Percentiles rank a stretch among this genome's conserved stretches.
phyloP scores from a whole-genome alignment of 1,139 yeast genomes.

The Zygosaccharomyces pseudobailii region DNA sequence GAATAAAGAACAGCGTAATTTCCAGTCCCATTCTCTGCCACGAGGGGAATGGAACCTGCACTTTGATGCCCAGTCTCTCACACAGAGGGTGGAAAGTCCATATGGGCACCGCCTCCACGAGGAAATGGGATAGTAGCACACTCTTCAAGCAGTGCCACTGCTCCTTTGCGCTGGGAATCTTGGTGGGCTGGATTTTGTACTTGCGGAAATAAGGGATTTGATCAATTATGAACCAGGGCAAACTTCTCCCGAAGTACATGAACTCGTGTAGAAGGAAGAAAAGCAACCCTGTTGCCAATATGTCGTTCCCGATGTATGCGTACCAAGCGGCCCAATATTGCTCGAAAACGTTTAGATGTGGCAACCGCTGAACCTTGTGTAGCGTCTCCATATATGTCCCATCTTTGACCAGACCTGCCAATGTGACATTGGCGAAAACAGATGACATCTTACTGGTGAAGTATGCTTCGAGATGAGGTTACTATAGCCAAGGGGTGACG shows the following conservation, averaged over 20 bases:
- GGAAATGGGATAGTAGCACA: conserved; percentile 76
- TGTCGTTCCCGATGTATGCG: conserved; percentile 65
- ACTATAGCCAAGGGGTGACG: too few species aligned
- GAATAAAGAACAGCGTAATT: conserved; percentile 66
- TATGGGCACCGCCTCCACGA: conserved; percentile 91
- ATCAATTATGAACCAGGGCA: conserved; percentile 82
- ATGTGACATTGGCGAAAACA: conserved; percentile 32
- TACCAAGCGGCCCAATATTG: conserved; percentile 77
- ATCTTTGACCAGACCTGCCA: conserved; percentile 28
- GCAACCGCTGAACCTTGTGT: conserved; percentile 35
- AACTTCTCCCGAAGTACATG: conserved; percentile 77
- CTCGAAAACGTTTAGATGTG: conserved; percentile 47
- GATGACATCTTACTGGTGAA: conserved; percentile 22
- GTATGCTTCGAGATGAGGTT: too few species aligned
- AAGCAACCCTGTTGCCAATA: conserved; percentile 76
- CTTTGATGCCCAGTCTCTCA: conserved; percentile 65
- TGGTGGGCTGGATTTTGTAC: conserved; percentile 78
- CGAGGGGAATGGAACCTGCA: conserved; percentile 79
- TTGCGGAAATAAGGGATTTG: conserved; percentile 67
- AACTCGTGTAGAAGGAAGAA: conserved; percentile 71
- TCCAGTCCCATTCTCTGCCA: conserved; percentile 55
- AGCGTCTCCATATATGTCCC: conserved; percentile 35
- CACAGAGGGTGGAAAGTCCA: conserved; percentile 95
- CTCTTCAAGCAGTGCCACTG: conserved; percentile 89
- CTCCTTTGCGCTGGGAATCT: conserved; percentile 70